Evolutionary conservation across 805 yeast species (phyloP).

Genomic region (Candida railenensis): DNA sequence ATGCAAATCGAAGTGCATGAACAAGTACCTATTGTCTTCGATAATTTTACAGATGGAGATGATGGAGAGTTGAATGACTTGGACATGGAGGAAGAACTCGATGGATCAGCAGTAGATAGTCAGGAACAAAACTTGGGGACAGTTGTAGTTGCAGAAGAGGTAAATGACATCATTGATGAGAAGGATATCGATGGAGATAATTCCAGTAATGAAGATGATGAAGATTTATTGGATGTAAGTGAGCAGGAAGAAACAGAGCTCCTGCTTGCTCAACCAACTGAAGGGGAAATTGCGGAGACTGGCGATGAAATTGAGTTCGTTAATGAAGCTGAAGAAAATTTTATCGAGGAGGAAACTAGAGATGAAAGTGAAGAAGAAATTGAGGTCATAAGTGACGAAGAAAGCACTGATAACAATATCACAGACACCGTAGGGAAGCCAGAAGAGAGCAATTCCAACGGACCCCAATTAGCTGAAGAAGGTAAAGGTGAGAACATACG

Average conservation of each 20-base stretch:
- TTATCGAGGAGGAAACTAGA: background rate
- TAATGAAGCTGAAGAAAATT: background rate
- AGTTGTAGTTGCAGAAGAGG: background rate
- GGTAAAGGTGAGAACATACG: too few relatives aligned
- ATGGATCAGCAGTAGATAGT: background rate
- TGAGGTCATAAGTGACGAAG: conserved; percentile 2
- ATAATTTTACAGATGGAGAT: too few relatives aligned
- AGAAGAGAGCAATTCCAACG: too few relatives aligned
- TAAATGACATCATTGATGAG: conserved; percentile 4
- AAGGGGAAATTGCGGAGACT: background rate
- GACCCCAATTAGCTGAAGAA: too few relatives aligned
- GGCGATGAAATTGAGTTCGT: background rate
- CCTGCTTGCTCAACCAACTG: too few relatives aligned
- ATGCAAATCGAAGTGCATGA: conserved; percentile 1
- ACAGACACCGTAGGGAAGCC: too few relatives aligned
- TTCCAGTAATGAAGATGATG: background rate
- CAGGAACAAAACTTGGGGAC: background rate
- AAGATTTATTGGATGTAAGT: background rate
- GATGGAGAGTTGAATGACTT: background rate
- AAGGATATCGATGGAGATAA: background rate
- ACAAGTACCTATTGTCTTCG: too few relatives aligned
- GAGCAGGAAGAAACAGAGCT: background rate
- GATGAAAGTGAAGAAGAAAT: conserved; percentile 1
- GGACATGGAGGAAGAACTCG: background rate
- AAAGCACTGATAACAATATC: too few relatives aligned